These are phyloP conservation scores for Aureobasidium uvarum DNA, from an alignment of 2,329 filamentous ascomycete genomes.

Conservation along the genomic window DNA sequence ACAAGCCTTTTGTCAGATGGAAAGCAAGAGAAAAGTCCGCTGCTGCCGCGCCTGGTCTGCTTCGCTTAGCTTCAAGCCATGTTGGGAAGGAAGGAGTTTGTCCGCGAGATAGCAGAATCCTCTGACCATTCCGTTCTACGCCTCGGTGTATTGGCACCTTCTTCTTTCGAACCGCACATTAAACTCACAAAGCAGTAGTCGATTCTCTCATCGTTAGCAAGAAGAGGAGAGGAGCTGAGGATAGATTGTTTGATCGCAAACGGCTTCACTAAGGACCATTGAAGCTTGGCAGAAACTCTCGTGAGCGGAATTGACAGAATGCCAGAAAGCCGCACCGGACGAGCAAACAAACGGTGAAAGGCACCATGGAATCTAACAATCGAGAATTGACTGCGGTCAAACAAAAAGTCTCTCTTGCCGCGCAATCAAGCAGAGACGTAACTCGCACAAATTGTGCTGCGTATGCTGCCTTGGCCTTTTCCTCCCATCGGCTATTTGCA, in stretches of 20 bases:
- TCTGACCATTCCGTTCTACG: not conserved
- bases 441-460: slow-evolving; percentile 2
- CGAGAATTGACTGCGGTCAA: not conserved
- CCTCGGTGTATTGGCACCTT: not conserved
- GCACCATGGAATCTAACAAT: not conserved
- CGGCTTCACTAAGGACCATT: not conserved
- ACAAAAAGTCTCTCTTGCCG: not conserved
- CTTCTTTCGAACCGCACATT: not conserved
- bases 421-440: not conserved
- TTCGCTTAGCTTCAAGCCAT: slow-evolving; percentile 1
- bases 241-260: not conserved
- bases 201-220: not conserved
- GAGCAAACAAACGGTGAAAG: not conserved
- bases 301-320: not conserved
- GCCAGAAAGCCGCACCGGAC: not conserved
- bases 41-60: slow-evolving; percentile 5
- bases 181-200: slow-evolving; percentile 1
- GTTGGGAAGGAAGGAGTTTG: not conserved
- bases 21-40: not conserved
- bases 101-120: not conserved
- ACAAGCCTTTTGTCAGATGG: not conserved
- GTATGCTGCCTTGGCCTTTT: not conserved
- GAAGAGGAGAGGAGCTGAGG: not conserved
- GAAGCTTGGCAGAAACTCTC: not conserved
- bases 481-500: not conserved